phyloP scores from a whole-genome alignment of 805 yeast genomes.

The Saturnispora bothae region DNA sequence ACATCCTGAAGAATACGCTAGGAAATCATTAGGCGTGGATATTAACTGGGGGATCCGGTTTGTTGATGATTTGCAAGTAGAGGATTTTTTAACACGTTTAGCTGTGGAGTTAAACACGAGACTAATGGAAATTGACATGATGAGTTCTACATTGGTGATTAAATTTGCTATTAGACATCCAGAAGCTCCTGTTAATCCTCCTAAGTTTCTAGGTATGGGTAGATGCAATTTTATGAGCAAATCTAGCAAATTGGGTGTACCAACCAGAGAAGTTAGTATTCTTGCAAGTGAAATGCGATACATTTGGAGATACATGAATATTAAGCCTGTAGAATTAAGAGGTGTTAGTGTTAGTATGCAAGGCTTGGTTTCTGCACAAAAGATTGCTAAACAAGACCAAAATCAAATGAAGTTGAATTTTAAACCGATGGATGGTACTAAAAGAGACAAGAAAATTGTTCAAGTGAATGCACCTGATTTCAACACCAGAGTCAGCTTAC shows the following conservation, averaged over 20 bases:
- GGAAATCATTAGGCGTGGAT: slow-evolving; percentile 79
- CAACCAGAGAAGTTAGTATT: slow-evolving; percentile 51
- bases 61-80: slow-evolving; percentile 48
- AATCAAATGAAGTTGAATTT: slow-evolving; percentile 29
- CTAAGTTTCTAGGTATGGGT: slow-evolving; percentile 82
- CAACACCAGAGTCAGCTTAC: not conserved
- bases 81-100: slow-evolving; percentile 46
- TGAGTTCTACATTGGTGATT: slow-evolving; percentile 51
- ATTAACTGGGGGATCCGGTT: slow-evolving; percentile 87
- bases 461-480: not conserved
- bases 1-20: slow-evolving; percentile 39
- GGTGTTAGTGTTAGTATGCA: slow-evolving; percentile 69
- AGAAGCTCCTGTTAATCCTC: slow-evolving; percentile 63
- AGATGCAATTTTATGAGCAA: slow-evolving; percentile 54
- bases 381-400: slow-evolving; percentile 14
- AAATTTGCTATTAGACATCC: slow-evolving; percentile 55
- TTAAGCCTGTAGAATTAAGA: slow-evolving; percentile 53
- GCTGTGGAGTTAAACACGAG: slow-evolving; percentile 50
- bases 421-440: too few relatives aligned
- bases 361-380: slow-evolving; percentile 36
- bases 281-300: slow-evolving; percentile 49
- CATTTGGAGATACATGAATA: slow-evolving; percentile 42
- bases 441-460: not conserved
- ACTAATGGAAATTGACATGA: slow-evolving; percentile 34
- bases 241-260: slow-evolving; percentile 46